phyloP scores from a whole-genome alignment of 2,329 filamentous ascomycete species.

The Claviceps quebecensis region DNA sequence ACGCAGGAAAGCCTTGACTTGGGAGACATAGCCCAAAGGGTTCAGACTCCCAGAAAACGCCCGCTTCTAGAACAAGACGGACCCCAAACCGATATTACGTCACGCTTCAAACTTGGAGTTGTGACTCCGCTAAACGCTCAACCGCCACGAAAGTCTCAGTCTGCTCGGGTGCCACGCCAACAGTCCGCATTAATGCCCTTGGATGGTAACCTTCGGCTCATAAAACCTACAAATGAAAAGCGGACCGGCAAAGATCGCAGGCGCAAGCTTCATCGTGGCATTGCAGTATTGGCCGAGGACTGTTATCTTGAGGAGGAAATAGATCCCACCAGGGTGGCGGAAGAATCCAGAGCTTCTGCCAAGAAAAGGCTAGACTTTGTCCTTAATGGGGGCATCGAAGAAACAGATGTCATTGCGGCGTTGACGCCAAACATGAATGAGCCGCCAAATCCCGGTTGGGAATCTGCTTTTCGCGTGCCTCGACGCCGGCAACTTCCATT shows the following conservation, averaged over 20 bases:
- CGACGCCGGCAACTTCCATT: conserved; percentile 30
- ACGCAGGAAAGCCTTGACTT: conserved; percentile 48
- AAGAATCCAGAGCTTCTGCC: conserved; percentile 4
- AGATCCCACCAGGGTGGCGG: neutral
- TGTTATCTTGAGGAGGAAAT: conserved; percentile 17
- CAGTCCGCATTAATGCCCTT: conserved; percentile 23
- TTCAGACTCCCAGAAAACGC: conserved; percentile 24
- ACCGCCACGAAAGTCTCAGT: neutral
- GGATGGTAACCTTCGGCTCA: conserved; percentile 19
- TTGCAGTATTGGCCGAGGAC: conserved; percentile 30
- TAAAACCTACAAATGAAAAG: conserved; percentile 13
- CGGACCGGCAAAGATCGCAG: conserved; percentile 4
- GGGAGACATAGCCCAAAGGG: conserved; percentile 18
- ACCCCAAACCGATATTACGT: conserved; percentile 2
- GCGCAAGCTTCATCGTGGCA: neutral
- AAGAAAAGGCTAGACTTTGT: conserved; percentile 20
- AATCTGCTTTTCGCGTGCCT: conserved; percentile 17
- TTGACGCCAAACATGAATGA: neutral
- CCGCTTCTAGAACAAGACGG: conserved; percentile 12
- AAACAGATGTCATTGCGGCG: neutral
- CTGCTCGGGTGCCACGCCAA: conserved; percentile 7
- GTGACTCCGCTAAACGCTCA: conserved; percentile 1
- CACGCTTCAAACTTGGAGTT: neutral
- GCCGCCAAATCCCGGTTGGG: neutral
- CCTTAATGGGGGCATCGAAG: conserved; percentile 14